Evolutionary conservation across 1,139 yeast genomes (phyloP), one percentile per base, ranked within the genome.

Genomic region (Pichia sp.): DNA sequence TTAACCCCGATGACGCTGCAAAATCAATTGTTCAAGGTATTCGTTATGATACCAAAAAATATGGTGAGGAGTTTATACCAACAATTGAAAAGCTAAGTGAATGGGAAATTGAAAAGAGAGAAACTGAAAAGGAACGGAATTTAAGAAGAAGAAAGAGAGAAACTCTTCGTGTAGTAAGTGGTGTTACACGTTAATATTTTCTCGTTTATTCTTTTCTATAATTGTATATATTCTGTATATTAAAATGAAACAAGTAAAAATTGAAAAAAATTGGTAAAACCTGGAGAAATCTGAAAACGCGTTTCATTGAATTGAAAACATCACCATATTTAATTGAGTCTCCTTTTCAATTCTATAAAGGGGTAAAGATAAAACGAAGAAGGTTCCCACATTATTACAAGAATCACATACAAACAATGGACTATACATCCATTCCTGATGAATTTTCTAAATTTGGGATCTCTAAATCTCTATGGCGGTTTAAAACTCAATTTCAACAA

Each of bases 81-180:
- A 72, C 79, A 28, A 82, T 91, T 4, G 97, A 89, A 61, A 76
- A 78, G 8, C 70, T 91, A 47, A 80, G 94, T 1, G 91, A 87
- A 37, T 89, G 91, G 73, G 98, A 91, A 63, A 87, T 91, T 45
- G 97, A 89, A 58, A 83, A 85, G 64, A 75, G 97, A 49, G 97
- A 91, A 59, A 87, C 89, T 51, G 98, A 93, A 63, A 80, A 95
- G 56, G 96, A 89, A 51, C 76, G 98, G 62, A 87, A 85, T 57
- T 74, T 87, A 48, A 77, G 98, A 62, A 78, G 98, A 59, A 70
- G 88, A 56, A 89, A 93, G 68, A 78, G 98, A 62, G 98, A 93
- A 60, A 80, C 87, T 21, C 77, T 84, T 71, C 70, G 81, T 51
- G 72, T 56, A 16, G 51, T 48, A 11, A 53, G 53, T 14, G 48